phyloP scores from a whole-genome alignment of 805 yeast genomes.

The Candida ovalis region DNA sequence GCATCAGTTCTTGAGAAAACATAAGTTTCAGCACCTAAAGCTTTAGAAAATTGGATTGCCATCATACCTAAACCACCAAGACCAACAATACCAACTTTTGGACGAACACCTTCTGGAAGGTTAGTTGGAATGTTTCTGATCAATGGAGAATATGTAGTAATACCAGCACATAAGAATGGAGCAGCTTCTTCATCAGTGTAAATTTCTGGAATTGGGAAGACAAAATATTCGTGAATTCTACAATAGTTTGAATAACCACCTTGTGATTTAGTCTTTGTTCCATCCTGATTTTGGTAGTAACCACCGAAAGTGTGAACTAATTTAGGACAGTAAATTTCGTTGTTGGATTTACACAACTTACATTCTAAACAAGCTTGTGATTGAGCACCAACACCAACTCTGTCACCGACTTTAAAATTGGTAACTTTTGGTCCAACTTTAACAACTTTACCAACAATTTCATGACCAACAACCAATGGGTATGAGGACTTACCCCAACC shows the following conservation, averaged over 20 bases:
- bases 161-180: conserved; percentile 75
- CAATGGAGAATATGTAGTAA: conserved; percentile 68
- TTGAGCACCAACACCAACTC: conserved; percentile 81
- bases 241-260: conserved; percentile 72
- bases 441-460: conserved; percentile 57
- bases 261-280: conserved; percentile 34
- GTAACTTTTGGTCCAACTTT: conserved; percentile 56
- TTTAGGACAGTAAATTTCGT: conserved; percentile 42
- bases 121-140: conserved; percentile 37
- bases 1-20: conserved; percentile 50
- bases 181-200: conserved; percentile 55
- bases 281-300: conserved; percentile 26
- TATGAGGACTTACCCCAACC: conserved; percentile 44
- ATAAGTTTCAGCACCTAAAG: conserved; percentile 59
- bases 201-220: conserved; percentile 57
- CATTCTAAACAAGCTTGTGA: conserved; percentile 59
- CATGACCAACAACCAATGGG: conserved; percentile 54
- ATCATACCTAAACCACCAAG: conserved; percentile 68
- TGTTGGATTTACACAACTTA: conserved; percentile 48
- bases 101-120: conserved; percentile 29
- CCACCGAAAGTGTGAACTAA: conserved; percentile 35
- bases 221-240: conserved; percentile 60
- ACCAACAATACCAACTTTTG: conserved; percentile 60
- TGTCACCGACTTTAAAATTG: conserved; percentile 57
- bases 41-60: conserved; percentile 56